Percentiles rank a stretch among this genome's conserved stretches.
Evolutionary conservation across 441 rosid genomes (phyloP).

Genomic region (Jatropha podagrica): DNA sequence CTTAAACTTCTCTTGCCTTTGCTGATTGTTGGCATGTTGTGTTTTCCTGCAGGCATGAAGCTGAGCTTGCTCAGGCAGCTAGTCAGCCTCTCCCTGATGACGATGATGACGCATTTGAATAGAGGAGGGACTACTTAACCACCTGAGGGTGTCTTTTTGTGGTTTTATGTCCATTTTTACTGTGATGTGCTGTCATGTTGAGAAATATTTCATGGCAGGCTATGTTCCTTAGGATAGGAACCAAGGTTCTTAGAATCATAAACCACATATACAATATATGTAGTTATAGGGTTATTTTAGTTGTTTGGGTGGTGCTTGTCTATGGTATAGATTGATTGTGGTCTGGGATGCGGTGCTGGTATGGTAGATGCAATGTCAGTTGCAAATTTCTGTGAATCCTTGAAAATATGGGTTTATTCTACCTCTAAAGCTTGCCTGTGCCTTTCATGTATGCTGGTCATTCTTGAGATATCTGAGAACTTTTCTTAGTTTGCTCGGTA

Average conservation of each 20-base stretch:
- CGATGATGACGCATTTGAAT: conserved; percentile 50
- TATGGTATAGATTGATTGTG: not conserved
- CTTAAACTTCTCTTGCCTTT: not conserved
- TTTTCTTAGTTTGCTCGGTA: no score
- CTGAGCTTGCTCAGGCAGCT: conserved; percentile 68
- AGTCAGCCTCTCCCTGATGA: conserved; percentile 71
- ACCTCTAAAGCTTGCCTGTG: not conserved
- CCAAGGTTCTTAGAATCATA: not conserved
- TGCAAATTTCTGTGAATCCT: not conserved
- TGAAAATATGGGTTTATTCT: not conserved
- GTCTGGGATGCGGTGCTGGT: not conserved
- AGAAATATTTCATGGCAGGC: not conserved
- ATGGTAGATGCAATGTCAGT: not conserved
- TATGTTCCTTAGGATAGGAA: not conserved
- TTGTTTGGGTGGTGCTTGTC: conserved; percentile 5
- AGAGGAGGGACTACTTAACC: not conserved
- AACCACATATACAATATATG: not conserved
- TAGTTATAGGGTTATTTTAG: conserved; percentile 1
- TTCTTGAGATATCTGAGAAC: not conserved
- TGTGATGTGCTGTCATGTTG: not conserved
- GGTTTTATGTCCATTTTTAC: not conserved
- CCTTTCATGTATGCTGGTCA: not conserved
- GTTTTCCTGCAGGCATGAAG: conserved; percentile 56
- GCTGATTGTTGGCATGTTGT: conserved; percentile 1
- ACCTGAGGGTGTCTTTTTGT: not conserved